phyloP scores from a whole-genome alignment of 176 grass and related monocot genomes.

The Triticum urartu region DNA sequence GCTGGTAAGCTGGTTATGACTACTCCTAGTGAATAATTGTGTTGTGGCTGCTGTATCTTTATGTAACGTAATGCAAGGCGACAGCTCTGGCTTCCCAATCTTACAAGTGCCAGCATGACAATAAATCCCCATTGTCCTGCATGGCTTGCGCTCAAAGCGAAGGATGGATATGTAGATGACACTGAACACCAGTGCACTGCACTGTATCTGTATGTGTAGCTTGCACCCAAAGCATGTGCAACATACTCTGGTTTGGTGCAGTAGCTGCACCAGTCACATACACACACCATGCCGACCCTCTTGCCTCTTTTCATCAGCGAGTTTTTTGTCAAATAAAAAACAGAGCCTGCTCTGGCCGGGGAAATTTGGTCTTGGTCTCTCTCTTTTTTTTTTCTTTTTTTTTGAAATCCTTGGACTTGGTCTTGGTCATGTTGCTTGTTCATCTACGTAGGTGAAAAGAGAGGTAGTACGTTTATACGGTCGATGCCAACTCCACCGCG shows the following conservation, averaged over 20 bases:
- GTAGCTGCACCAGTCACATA: constrained; percentile 26
- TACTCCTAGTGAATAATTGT: too few relatives aligned
- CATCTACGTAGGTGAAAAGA: background rate
- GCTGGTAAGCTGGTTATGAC: too few relatives aligned
- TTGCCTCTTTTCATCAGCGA: background rate
- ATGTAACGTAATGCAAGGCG: too few relatives aligned
- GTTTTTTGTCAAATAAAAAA: background rate
- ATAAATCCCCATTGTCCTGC: too few relatives aligned
- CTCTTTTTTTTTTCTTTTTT: too few relatives aligned
- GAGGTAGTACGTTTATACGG: too few relatives aligned
- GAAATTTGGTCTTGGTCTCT: background rate
- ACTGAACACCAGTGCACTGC: background rate
- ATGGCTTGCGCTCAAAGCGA: too few relatives aligned
- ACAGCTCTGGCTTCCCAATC: too few relatives aligned
- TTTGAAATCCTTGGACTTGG: background rate
- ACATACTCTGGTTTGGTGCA: constrained; percentile 32
- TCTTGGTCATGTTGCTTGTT: background rate
- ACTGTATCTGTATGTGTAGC: background rate
- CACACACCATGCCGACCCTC: background rate
- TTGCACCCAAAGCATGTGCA: constrained; percentile 36
- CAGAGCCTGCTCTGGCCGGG: background rate
- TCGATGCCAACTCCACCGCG: too few relatives aligned
- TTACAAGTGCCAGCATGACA: too few relatives aligned
- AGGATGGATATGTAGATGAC: background rate
- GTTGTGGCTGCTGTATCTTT: too few relatives aligned